A percentile compares a stretch with the other conserved stretches of the same genome.
Conservation (phyloP, 2,329 filamentous ascomycete species). For the Ceratocystis diversiconidia region DNA sequence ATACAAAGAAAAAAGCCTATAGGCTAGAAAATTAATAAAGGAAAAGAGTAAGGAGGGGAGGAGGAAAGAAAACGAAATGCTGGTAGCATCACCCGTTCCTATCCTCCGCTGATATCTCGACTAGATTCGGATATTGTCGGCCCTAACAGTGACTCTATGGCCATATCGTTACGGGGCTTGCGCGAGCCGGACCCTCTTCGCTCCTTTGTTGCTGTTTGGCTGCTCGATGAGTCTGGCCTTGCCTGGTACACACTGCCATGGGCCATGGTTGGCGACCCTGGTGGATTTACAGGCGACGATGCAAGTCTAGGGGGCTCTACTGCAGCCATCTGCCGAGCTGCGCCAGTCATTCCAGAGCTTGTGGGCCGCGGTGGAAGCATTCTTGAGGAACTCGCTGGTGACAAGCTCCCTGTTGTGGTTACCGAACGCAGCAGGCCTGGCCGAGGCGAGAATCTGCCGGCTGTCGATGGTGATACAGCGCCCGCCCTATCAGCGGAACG, state of each 20-base stretch:
- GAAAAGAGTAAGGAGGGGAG: too few relatives aligned
- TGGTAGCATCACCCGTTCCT: background rate
- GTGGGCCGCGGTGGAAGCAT: background rate
- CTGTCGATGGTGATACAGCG: background rate
- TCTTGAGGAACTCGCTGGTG: background rate
- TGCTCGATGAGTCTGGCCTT: background rate
- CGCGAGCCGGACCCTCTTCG: background rate
- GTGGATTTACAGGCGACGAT: background rate
- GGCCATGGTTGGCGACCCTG: background rate
- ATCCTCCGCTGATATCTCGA: background rate
- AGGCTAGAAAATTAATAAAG: background rate
- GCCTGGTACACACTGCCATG: background rate
- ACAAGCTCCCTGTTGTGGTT: background rate
- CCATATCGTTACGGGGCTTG: constrained; percentile 11
- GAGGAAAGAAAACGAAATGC: background rate
- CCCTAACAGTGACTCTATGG: constrained; percentile 8
- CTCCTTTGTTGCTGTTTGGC: background rate
- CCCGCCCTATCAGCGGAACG: background rate
- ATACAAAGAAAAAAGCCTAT: background rate
- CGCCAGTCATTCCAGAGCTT: background rate
- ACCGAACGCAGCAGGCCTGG: background rate
- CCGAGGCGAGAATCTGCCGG: background rate
- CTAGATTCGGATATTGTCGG: background rate
- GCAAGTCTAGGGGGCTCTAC: background rate
- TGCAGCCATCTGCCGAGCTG: too few relatives aligned